Conservation (phyloP, 306 rosid species). For the Lagenaria siceraria region DNA sequence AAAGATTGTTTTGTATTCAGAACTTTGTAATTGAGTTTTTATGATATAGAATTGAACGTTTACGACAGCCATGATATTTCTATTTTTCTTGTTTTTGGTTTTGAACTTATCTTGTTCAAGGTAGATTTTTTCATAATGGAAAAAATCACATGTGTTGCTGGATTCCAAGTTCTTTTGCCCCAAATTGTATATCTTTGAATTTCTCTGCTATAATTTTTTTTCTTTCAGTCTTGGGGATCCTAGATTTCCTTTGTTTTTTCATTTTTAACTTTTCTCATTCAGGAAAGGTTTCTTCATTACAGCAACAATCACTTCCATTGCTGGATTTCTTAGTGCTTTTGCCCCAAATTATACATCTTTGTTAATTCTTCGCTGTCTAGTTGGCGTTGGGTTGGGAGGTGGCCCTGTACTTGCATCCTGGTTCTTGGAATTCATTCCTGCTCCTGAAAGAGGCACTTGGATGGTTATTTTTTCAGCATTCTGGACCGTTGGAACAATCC, state of each 20-base stretch:
- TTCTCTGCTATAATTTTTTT: background rate
- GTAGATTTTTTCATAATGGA: constrained; percentile 72
- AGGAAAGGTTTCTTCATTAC: constrained; percentile 92
- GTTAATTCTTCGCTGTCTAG: constrained; percentile 59
- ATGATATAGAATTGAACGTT: background rate
- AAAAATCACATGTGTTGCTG: constrained; percentile 43
- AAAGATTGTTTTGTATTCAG: constrained; percentile 2
- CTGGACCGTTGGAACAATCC: constrained; percentile 89
- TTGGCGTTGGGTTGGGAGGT: constrained; percentile 97
- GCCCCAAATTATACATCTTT: constrained; percentile 53
- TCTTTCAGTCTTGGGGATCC: background rate
- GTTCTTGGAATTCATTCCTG: constrained; percentile 93
- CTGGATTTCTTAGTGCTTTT: constrained; percentile 82
- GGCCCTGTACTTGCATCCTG: constrained; percentile 83
- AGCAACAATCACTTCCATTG: constrained; percentile 52
- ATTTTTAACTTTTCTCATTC: constrained; percentile 16
- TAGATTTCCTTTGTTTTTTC: constrained; percentile 11
- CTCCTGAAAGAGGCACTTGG: constrained; percentile 93
- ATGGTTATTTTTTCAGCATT: constrained; percentile 89
- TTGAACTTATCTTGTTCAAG: constrained; percentile 28
- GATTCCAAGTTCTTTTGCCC: constrained; percentile 69
- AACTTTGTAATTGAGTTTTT: background rate
- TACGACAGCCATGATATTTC: background rate
- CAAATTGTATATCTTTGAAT: constrained; percentile 35
- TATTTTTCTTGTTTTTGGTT: background rate